Evolutionary conservation across 306 rosid species (phyloP), one percentile per base, ranked within the genome.

Genomic region (Alnus rubra): DNA sequence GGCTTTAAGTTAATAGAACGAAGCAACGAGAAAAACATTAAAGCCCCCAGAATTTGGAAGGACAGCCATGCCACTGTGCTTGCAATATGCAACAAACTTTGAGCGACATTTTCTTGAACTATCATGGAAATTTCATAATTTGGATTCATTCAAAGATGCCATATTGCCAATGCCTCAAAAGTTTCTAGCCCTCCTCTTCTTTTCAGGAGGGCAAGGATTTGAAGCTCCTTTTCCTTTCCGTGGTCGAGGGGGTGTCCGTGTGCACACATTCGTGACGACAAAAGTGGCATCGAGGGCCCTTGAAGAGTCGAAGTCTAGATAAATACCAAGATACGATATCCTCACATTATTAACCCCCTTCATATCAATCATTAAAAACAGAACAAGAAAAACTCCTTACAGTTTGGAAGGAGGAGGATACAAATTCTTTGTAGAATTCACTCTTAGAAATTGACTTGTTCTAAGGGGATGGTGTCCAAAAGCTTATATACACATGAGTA

Each of bases 251-350:
- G 16, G 42, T 76, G 82, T 74, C 77, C 72, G 72, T 68, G 76
- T 76, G 90, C 75, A 75, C 77, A 80, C 82, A 62, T 60, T 86
- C 73, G 80, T 54, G 80, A 69, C 76, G 74, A 73, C 82, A 81
- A 84, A 84, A 81, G 82, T 56, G 77, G 44, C 51, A 10, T 2
- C 8, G 68, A 79, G 80, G 86, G 74, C 76, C 87, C 87, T 75
- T 79, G 28, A 63, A 42, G 7, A 5, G 44, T 39, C 44, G 5
- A 39, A 5, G 67, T 1, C 1, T 28, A 4, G 51, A 39, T 68
- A 68, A 42, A 39, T 9, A 42, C 33, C 33, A 68, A 68, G 72
- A 68, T 68, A 68, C n/a, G 72, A 68, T 68, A 68, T 18, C 31
- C 72, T 68, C 37, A 1, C 28, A 42, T 16, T 39, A 68, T 68